Evolutionary conservation across 768 basidiomycete species (phyloP), one percentile per base, ranked within the genome.

Genomic region (Roridomyces roridus): DNA sequence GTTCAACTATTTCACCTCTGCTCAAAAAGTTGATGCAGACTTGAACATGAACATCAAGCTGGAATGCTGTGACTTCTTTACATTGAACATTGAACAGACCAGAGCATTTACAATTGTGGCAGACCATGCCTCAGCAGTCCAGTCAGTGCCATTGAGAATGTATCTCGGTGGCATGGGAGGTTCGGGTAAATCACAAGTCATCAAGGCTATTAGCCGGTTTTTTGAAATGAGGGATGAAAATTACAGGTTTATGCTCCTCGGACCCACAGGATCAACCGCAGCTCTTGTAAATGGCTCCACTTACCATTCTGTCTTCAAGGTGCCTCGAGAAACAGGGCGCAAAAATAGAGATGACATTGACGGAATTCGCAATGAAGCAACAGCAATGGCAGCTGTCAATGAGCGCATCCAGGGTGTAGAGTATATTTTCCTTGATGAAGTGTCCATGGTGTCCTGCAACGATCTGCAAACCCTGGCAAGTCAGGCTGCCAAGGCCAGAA

Each of bases 391-490:
- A 4, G 39, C 25, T 10, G 18, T 51, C 4, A 51, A 51, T 12
- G 50, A 51, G 17, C n/a, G 50, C 0, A 11, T 59, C 7, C 24
- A 61, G 14, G 57, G 65, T 26, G 67, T 74, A 1, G 66, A 74
- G 11, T 72, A 72, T 60, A 48, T 77, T 0, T 70, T 77, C 24
- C 29, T 76, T 1, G 72, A 77, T 64, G 75, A 77, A 49, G 58
- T 76, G 0, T 76, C 74, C 2, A 77, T 77, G 76, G 36, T 75
- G 2, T 61, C 67, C 0, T 70, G 67, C 44, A 5, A 39, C 23
- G 64, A 65, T 26, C 23, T 72, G 20, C 68, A 70, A 36, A 56
- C 46, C 3, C 69, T 74, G 1, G 65, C 59, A 23, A 40, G 57
- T 8, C 57, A 61, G 18, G 57, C 70, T n/a, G 53, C 62, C 28